A percentile compares a stretch with the other conserved stretches of the same genome.
Evolutionary conservation across 352 stramenopile species (phyloP).

Genomic region (Phytophthora sp.): DNA sequence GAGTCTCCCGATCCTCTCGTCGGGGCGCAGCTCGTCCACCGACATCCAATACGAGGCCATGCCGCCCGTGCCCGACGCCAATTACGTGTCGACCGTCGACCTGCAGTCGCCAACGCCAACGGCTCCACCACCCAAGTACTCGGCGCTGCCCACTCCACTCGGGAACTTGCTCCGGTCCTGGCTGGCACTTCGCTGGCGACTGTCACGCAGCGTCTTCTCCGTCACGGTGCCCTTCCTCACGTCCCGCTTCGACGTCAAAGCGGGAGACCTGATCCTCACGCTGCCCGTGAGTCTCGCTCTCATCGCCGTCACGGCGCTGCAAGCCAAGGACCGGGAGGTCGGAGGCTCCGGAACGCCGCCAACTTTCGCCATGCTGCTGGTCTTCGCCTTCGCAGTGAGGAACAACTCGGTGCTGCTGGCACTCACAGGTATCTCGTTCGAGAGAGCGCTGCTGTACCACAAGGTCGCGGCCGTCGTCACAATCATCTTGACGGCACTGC

Average conservation of each 20-base stretch:
- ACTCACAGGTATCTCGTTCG: slow-evolving; percentile 46
- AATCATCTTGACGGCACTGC: slow-evolving; percentile 30
- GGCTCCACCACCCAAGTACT: neutral
- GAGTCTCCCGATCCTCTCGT: slow-evolving; percentile 5
- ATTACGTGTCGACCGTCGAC: neutral
- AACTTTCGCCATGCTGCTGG: slow-evolving; percentile 31
- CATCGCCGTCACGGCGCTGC: slow-evolving; percentile 11
- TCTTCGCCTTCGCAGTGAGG: slow-evolving; percentile 41
- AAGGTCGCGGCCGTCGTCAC: slow-evolving; percentile 37
- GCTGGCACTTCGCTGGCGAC: slow-evolving; percentile 19
- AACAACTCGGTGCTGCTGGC: slow-evolving; percentile 52
- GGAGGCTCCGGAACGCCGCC: slow-evolving; percentile 19
- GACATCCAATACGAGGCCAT: neutral
- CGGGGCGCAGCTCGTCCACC: slow-evolving; percentile 1
- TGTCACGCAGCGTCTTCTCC: slow-evolving; percentile 23
- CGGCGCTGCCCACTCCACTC: neutral
- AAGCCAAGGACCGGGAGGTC: slow-evolving; percentile 5
- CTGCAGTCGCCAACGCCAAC: neutral
- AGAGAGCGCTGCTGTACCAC: slow-evolving; percentile 51
- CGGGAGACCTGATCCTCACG: slow-evolving; percentile 36
- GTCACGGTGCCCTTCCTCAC: slow-evolving; percentile 25
- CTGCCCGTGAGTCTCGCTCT: slow-evolving; percentile 13
- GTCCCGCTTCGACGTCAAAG: slow-evolving; percentile 31
- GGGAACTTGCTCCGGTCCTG: slow-evolving; percentile 10
- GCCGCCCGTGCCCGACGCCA: neutral